Base-by-base conservation (phyloP, 441 rosid species). In the Gossypium gossypioides region DNA sequence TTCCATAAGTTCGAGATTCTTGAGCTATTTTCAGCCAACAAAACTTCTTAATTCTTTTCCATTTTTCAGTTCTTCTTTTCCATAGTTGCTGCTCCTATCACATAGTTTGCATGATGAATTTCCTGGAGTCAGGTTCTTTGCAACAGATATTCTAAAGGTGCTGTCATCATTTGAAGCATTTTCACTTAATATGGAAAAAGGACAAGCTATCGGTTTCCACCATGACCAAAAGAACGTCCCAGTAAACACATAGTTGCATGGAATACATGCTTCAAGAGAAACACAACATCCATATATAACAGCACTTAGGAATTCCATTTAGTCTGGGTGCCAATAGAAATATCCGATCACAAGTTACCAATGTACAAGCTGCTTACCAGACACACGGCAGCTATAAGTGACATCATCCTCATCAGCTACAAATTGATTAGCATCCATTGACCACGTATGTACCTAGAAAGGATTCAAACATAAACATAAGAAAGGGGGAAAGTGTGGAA, bases 391-490 rank as follows among this genome's bases (percentile, higher is more conserved):
- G 78, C 91, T 92, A 80, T 87, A 95, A 68, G 91, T 87, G 76
- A 78, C 89, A 74, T 92, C 97, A 84, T 95, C 99, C 79, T 95
- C 99, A 78, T 92, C 95, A 52, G 96, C 93, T 27, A 91, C 90
- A 76, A 90, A 95, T 69, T 92, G 97, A 67, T 95, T 95, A 62
- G 88, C 93, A 91, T 95, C 97, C 72, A 61, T 73, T 15, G 91
- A 90, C 99, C 99, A 95, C 1, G 82, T 80, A 83, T 88, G 93
- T 56, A 88, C 84, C 99, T 95, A 76, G 56, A 80, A 67, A 81
- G 75, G 48, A 73, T 42, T 54, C 27, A 76, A 29, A 42, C 48
- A 19, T 69, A 66, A 76, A 34, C 42, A 19, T 69, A 66, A 76
- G 64, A 58, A 63, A 22, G 52, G 62, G 37, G 72, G 29, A 55